Evolutionary conservation across 2,329 filamentous ascomycete species (phyloP).

Genomic region (Calonectria hongkongensis): DNA sequence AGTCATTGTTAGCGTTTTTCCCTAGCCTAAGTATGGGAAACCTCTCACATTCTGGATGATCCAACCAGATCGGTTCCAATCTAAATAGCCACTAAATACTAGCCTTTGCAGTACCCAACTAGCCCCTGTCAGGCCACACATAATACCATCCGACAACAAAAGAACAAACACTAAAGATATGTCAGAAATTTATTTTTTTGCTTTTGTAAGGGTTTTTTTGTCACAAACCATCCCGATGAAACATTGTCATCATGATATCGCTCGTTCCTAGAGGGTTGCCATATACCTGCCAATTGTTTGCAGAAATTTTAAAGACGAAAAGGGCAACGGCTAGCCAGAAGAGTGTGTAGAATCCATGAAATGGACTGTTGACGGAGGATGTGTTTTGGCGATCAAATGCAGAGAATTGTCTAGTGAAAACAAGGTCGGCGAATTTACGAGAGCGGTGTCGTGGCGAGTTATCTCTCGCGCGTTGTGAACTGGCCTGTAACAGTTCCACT

Average conservation of each 20-base stretch:
- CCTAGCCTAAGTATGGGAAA: too few species aligned
- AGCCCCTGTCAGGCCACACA: conserved; percentile 80
- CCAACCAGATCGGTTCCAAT: conserved; percentile 83
- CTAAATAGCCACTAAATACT: conserved; percentile 75
- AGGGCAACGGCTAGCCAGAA: conserved; percentile 84
- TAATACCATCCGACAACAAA: conserved; percentile 79
- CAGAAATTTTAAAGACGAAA: conserved; percentile 79
- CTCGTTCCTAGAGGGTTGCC: conserved; percentile 82
- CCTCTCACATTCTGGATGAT: conserved; percentile 79
- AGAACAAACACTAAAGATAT: conserved; percentile 68
- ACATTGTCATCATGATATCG: conserved; percentile 83
- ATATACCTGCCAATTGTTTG: conserved; percentile 80
- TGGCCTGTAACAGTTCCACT: conserved; percentile 54
- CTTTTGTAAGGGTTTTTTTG: background rate
- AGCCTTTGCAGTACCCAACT: conserved; percentile 79
- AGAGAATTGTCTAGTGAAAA: conserved; percentile 84
- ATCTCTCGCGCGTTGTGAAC: conserved; percentile 51
- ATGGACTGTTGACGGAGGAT: conserved; percentile 78
- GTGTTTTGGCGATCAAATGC: conserved; percentile 84
- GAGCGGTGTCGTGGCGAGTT: conserved; percentile 40
- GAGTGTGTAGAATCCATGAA: conserved; percentile 86
- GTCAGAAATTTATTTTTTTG: background rate
- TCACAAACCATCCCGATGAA: conserved; percentile 66
- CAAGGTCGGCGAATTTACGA: conserved; percentile 68
- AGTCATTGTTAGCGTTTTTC: background rate